Percentiles rank a stretch among this genome's conserved stretches.
These are phyloP conservation scores for Triticum timopheevii DNA, from an alignment of 176 grass and related monocot species.

Conservation along the genomic window DNA sequence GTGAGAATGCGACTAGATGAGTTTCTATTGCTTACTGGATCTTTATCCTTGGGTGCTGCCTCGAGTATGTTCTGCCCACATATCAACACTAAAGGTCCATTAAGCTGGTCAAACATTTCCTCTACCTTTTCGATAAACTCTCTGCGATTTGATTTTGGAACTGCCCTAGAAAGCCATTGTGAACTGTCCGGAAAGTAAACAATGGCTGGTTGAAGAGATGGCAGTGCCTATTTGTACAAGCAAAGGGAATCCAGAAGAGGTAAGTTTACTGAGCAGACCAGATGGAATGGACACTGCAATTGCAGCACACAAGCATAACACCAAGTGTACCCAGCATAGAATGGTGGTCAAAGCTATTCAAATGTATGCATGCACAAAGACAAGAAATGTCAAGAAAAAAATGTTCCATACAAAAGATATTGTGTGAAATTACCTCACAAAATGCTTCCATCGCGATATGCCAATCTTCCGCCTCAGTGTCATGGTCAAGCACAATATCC, in stretches of 20 bases:
- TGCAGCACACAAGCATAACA: neutral
- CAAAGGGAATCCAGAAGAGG: constrained; percentile 16
- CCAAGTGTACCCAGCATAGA: neutral
- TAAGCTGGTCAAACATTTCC: constrained; percentile 74
- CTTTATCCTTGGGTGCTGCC: constrained; percentile 46
- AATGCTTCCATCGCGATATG: constrained; percentile 78
- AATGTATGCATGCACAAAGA: constrained; percentile 9
- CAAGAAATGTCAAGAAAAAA: constrained; percentile 17
- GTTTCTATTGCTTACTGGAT: constrained; percentile 43
- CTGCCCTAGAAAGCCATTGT: constrained; percentile 80
- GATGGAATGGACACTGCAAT: neutral
- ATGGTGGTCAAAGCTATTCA: neutral
- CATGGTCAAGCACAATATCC: constrained; percentile 73
- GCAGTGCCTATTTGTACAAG: constrained; percentile 61
- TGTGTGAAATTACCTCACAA: constrained; percentile 66
- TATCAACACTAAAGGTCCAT: constrained; percentile 79
- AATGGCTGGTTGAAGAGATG: constrained; percentile 75
- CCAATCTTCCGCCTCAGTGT: constrained; percentile 71
- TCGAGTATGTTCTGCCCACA: constrained; percentile 74
- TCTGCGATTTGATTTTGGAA: constrained; percentile 67
- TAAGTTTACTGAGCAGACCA: constrained; percentile 13
- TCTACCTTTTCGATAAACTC: constrained; percentile 74
- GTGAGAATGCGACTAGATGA: neutral
- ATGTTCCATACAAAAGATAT: constrained; percentile 16
- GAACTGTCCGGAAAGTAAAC: constrained; percentile 91